These are phyloP conservation scores for Fomitopsis pulvina DNA, from an alignment of 768 basidiomycete genomes.

Conservation along the genomic window DNA sequence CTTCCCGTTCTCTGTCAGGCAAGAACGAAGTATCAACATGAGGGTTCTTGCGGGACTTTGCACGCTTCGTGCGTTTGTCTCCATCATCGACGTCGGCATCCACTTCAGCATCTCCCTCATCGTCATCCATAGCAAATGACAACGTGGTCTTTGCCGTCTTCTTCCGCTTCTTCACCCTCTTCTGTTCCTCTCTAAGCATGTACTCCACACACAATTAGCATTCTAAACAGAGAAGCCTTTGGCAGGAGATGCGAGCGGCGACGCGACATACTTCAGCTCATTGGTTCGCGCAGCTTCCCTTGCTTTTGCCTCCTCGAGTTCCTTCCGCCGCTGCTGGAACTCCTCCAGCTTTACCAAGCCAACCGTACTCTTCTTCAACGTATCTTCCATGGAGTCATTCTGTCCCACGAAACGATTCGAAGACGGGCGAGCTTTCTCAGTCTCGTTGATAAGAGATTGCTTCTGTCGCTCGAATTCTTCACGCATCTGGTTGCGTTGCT, in stretches of 20 bases:
- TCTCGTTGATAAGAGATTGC: slow-evolving; percentile 76
- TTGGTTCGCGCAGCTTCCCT: slow-evolving; percentile 80
- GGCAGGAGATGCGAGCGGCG: slow-evolving; percentile 18
- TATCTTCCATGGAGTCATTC: slow-evolving; percentile 91
- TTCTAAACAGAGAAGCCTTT: slow-evolving; percentile 29
- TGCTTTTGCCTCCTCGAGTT: slow-evolving; percentile 87
- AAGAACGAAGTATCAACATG: slow-evolving; percentile 96
- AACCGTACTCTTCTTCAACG: slow-evolving; percentile 84
- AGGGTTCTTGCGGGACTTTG: slow-evolving; percentile 91
- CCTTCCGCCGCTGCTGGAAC: slow-evolving; percentile 83
- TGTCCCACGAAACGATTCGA: slow-evolving; percentile 88
- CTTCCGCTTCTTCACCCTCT: slow-evolving; percentile 88
- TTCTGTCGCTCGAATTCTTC: slow-evolving; percentile 82
- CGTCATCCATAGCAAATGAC: slow-evolving; percentile 89
- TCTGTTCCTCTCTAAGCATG: slow-evolving; percentile 82
- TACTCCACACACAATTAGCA: slow-evolving; percentile 76
- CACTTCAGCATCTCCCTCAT: slow-evolving; percentile 60
- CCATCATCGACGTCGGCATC: slow-evolving; percentile 36
- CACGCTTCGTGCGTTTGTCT: slow-evolving; percentile 54
- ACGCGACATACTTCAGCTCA: slow-evolving; percentile 75
- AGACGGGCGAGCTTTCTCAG: slow-evolving; percentile 87
- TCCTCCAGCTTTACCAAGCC: slow-evolving; percentile 90
- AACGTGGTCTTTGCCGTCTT: slow-evolving; percentile 83
- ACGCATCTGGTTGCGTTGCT: slow-evolving; percentile 73
- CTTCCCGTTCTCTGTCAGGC: slow-evolving; percentile 96